These are phyloP conservation scores for Stephanodiscus triporus DNA, from an alignment of 108 stramenopile species.

Conservation along the genomic window DNA sequence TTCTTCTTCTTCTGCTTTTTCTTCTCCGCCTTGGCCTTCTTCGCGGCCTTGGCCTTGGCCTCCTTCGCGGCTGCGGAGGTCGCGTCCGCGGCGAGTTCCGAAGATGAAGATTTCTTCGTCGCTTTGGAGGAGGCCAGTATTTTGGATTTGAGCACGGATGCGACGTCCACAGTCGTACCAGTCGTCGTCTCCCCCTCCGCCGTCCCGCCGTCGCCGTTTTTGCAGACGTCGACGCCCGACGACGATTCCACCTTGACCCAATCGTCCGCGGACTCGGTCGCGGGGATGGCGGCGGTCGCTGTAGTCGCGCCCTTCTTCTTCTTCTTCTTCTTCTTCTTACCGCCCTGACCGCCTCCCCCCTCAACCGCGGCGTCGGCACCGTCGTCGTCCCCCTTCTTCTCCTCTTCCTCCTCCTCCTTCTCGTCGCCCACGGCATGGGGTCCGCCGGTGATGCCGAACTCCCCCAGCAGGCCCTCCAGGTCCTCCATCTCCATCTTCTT, in stretches of 20 bases:
- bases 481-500: constrained; percentile 42
- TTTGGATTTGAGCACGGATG: constrained; percentile 44
- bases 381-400: constrained; percentile 27
- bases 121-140: constrained; percentile 5
- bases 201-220: constrained; percentile 3
- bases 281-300: not conserved
- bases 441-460: constrained; percentile 29
- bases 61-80: constrained; percentile 35
- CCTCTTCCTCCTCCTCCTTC: constrained; percentile 1
- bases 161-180: constrained; percentile 30
- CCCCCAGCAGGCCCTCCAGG: constrained; percentile 45
- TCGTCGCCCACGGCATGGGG: not conserved
- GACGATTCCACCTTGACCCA: constrained; percentile 38
- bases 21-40: constrained; percentile 45
- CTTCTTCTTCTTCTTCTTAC: constrained; percentile 49
- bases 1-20: constrained; percentile 35
- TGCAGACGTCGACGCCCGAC: not conserved
- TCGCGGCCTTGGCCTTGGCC: constrained; percentile 52
- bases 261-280: constrained; percentile 23
- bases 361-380: not conserved
- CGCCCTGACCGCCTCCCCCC: constrained; percentile 4
- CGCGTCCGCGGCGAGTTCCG: constrained; percentile 27
- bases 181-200: not conserved
- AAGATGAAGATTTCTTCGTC: constrained; percentile 26
- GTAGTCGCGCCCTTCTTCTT: constrained; percentile 21